Conservation (phyloP, 306 rosid species). For the Cyamopsis tetragonoloba region DNA sequence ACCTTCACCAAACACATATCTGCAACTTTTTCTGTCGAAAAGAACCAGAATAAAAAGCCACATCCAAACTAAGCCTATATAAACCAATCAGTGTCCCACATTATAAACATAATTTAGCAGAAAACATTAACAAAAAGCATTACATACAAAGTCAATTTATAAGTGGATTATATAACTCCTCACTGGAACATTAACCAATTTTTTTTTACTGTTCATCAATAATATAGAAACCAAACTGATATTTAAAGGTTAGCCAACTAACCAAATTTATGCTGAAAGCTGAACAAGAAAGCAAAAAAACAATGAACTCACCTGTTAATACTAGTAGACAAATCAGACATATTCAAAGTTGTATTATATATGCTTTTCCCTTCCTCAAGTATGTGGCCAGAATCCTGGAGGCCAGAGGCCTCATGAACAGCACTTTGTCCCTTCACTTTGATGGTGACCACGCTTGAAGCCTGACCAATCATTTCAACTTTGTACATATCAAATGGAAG, state of each 20-base stretch:
- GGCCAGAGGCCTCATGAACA: conserved; percentile 84
- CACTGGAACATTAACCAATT: background rate
- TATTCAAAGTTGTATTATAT: conserved; percentile 80
- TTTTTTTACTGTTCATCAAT: conserved; percentile 14
- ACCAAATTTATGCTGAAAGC: conserved; percentile 6
- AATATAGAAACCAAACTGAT: background rate
- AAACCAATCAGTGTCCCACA: background rate
- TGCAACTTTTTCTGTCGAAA: background rate
- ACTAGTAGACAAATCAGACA: conserved; percentile 92
- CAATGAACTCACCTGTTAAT: conserved; percentile 60
- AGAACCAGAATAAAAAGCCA: background rate
- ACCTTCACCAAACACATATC: background rate
- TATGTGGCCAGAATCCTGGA: conserved; percentile 88
- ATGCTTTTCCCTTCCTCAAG: conserved; percentile 87
- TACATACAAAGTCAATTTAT: background rate
- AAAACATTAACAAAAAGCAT: background rate
- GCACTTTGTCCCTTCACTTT: conserved; percentile 95
- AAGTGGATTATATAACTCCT: background rate
- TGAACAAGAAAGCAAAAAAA: conserved; percentile 8
- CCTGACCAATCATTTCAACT: conserved; percentile 62
- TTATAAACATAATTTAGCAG: background rate
- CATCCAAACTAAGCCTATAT: background rate
- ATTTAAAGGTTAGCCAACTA: background rate
- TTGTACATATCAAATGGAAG: conserved; percentile 76
- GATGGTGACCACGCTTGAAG: conserved; percentile 84